phyloP scores from a whole-genome alignment of 495 filamentous ascomycete species.

The Tuber brumale region DNA sequence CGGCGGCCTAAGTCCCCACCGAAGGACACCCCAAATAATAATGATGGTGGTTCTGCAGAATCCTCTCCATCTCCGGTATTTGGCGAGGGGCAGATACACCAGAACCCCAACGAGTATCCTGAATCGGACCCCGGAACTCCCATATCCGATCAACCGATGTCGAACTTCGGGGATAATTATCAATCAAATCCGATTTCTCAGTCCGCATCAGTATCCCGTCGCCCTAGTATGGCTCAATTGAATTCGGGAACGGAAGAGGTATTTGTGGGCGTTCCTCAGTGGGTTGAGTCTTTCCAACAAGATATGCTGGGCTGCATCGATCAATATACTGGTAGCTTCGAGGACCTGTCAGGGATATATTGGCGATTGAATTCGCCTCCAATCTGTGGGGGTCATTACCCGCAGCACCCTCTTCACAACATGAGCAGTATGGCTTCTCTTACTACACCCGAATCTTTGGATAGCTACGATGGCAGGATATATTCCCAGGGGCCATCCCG shows the following conservation, averaged over 20 bases:
- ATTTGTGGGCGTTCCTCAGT: constrained; percentile 19
- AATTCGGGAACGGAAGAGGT: constrained; percentile 31
- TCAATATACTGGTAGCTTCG: constrained; percentile 13
- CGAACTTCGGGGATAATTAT: constrained; percentile 33
- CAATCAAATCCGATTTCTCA: constrained; percentile 27
- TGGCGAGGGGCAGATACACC: constrained; percentile 25
- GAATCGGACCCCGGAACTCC: constrained; percentile 40
- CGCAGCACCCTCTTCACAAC: constrained; percentile 23
- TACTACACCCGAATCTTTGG: constrained; percentile 28
- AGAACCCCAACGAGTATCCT: constrained; percentile 27
- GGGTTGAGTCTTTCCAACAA: constrained; percentile 25
- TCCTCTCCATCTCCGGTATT: constrained; percentile 40
- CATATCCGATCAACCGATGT: constrained; percentile 25
- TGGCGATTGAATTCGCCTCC: constrained; percentile 35
- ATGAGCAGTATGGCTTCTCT: constrained; percentile 16
- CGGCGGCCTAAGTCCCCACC: constrained; percentile 41
- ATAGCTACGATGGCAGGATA: constrained; percentile 31
- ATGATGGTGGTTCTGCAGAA: constrained; percentile 37
- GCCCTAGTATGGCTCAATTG: constrained; percentile 37
- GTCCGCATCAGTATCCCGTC: constrained; percentile 36
- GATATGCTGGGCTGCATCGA: constrained; percentile 16
- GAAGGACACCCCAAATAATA: constrained; percentile 35
- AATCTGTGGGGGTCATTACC: constrained; percentile 25
- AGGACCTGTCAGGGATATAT: constrained; percentile 35
- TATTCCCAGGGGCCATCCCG: constrained; percentile 38